phyloP scores from a whole-genome alignment of 2,329 filamentous ascomycete species.

The Colletotrichum agaves region DNA sequence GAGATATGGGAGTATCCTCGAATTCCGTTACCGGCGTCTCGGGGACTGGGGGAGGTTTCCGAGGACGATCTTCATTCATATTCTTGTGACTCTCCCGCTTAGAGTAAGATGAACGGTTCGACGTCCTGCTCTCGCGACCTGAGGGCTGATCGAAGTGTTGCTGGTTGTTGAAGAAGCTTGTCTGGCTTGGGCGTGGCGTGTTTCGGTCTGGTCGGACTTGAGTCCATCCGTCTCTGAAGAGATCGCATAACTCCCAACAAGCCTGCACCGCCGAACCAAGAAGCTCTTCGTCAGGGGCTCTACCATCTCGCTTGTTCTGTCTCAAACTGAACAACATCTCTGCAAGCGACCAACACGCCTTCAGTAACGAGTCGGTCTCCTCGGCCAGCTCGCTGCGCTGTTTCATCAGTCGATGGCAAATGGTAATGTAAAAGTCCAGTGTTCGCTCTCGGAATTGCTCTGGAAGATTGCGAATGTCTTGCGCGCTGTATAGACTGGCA shows the following conservation, averaged over 20 bases:
- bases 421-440: constrained; percentile 91
- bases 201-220: constrained; percentile 86
- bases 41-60: constrained; percentile 66
- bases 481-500: constrained; percentile 82
- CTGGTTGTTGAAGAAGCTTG: constrained; percentile 71
- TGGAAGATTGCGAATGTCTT: constrained; percentile 81
- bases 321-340: constrained; percentile 94
- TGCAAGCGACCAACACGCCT: constrained; percentile 88
- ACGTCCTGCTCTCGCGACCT: constrained; percentile 60
- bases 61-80: constrained; percentile 59
- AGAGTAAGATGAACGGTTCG: constrained; percentile 63
- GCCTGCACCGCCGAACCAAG: constrained; percentile 89
- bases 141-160: constrained; percentile 57
- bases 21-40: constrained; percentile 97
- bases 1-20: constrained; percentile 87
- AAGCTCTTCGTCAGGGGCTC: constrained; percentile 81
- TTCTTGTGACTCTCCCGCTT: constrained; percentile 66
- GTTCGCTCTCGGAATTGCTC: constrained; percentile 90
- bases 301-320: constrained; percentile 81
- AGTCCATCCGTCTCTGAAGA: constrained; percentile 93
- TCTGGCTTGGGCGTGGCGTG: constrained; percentile 84
- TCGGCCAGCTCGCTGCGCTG: constrained; percentile 81
- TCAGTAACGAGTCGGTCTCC: constrained; percentile 85
- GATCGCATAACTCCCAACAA: constrained; percentile 93
- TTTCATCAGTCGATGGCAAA: constrained; percentile 97